Base-by-base conservation (phyloP, 306 rosid species). In the Trifolium fragiferum region DNA sequence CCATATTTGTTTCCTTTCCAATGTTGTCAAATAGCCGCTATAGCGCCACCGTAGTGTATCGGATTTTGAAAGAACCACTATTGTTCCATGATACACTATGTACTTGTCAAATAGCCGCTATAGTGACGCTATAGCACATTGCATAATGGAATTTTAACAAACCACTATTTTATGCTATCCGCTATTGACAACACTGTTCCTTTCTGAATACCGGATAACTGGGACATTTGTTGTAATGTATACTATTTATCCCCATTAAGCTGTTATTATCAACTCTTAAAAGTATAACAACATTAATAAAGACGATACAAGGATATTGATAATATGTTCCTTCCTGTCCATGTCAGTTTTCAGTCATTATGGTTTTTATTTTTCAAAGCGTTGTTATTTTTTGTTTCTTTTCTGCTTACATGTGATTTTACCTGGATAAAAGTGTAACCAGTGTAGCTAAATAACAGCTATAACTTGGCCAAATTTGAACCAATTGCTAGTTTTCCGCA, bases 331-430 rank as follows among this genome's bases (percentile, higher is more conserved):
- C 51, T 13, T 41, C 30, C 20, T 10, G 40, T 55, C 68, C 41
- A 21, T 66, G 59, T 57, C 64, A 37, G 33, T 53, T 75, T 70
- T 41, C 18, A n/a, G 13, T 54, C 18, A 10, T 7, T 12, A 51
- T 61, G 30, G n/a, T 53, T 70, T 57, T 72, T 14, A 72, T 53
- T 15, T 75, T 68, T 37, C 32, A 25, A 67, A 61, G 68, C 19
- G 7, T 18, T 33, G 35, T 23, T 61, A 55, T 38, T 6, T 46
- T 23, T 27, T 62, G 6, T 30, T 64, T 12, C 0, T 68, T 43
- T 66, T 11, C 32, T 41, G 8, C 33, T 33, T 38, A 16, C 20
- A 40, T 23, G n/a, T 62, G 21, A 11, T 60, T 54, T 38, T 47
- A 46, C 46, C 19, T 67, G 61, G 61, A 57, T 51, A 25, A 15